Evolutionary conservation across 1,284 basidiomycete species (phyloP).

Genomic region (Apiotrichum sp.): DNA sequence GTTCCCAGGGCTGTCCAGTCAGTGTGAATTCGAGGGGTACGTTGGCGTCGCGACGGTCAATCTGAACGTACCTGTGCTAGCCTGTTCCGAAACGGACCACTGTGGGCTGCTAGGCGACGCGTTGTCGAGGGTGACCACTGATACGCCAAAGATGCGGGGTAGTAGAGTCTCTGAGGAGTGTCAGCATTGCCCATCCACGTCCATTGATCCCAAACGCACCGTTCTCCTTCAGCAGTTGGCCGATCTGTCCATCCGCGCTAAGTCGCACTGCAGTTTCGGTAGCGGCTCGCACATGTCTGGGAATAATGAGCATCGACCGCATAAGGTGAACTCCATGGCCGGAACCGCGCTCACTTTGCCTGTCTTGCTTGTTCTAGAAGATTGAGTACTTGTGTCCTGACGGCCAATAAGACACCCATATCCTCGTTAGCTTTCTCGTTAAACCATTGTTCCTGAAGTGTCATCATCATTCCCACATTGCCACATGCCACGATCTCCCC

Average conservation of each 20-base stretch:
- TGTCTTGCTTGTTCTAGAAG: constrained; percentile 29
- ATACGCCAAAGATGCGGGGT: constrained; percentile 70
- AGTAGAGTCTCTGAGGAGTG: constrained; percentile 54
- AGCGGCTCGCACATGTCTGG: constrained; percentile 6
- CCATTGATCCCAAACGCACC: constrained; percentile 10
- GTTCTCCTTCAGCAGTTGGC: constrained; percentile 19
- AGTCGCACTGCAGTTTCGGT: constrained; percentile 17
- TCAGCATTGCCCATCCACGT: neutral
- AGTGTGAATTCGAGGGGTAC: constrained; percentile 4
- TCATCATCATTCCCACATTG: neutral
- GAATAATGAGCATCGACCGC: too few species aligned
- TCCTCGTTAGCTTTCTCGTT: constrained; percentile 9
- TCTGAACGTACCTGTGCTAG: constrained; percentile 3
- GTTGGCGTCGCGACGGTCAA: neutral
- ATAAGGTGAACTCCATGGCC: neutral
- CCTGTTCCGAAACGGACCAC: constrained; percentile 53
- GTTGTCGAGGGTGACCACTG: constrained; percentile 54
- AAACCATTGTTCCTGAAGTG: neutral
- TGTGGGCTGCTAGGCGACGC: constrained; percentile 25
- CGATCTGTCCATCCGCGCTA: neutral
- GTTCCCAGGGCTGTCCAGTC: constrained; percentile 17
- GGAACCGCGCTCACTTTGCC: constrained; percentile 27
- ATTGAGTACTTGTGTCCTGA: constrained; percentile 25
- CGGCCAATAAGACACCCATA: constrained; percentile 23
- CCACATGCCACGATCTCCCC: neutral